These are phyloP conservation scores for Chalciporus piperatus DNA, from an alignment of 768 basidiomycete species.

Conservation along the genomic window DNA sequence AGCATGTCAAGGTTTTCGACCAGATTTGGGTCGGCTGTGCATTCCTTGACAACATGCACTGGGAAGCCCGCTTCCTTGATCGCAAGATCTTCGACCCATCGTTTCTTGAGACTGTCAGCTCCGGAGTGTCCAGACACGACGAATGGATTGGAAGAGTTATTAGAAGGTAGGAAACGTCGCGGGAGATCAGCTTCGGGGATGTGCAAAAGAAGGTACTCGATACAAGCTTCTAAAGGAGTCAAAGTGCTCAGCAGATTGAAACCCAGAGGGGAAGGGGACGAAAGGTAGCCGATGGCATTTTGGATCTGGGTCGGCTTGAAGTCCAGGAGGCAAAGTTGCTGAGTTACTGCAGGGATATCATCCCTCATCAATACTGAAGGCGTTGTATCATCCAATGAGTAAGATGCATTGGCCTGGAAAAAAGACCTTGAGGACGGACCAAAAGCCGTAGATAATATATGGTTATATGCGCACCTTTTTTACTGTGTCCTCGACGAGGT, in stretches of 20 bases:
- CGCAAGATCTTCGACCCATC: slow-evolving; percentile 80
- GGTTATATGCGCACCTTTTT: slow-evolving; percentile 52
- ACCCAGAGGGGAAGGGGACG: slow-evolving; percentile 54
- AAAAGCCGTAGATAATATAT: not conserved
- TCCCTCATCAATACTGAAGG: slow-evolving; percentile 41
- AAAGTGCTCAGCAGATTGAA: slow-evolving; percentile 58
- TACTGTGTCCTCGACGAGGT: slow-evolving; percentile 76
- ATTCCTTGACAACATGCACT: slow-evolving; percentile 59
- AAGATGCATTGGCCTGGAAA: slow-evolving; percentile 48
- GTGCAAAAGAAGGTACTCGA: slow-evolving; percentile 82
- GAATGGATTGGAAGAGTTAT: slow-evolving; percentile 70
- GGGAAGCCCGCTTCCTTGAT: slow-evolving; percentile 87
- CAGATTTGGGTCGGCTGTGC: slow-evolving; percentile 36
- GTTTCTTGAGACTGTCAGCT: slow-evolving; percentile 57
- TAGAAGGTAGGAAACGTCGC: slow-evolving; percentile 56
- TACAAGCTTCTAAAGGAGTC: slow-evolving; percentile 70
- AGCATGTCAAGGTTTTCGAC: slow-evolving; percentile 53
- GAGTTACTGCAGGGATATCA: slow-evolving; percentile 40
- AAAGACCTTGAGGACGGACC: not conserved
- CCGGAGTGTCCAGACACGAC: slow-evolving; percentile 64
- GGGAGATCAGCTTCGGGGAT: slow-evolving; percentile 89
- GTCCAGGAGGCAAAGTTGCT: slow-evolving; percentile 61
- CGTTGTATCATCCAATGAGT: slow-evolving; percentile 39
- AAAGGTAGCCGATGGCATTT: slow-evolving; percentile 55
- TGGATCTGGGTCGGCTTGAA: slow-evolving; percentile 58